Evolutionary conservation across 2,329 filamentous ascomycete genomes (phyloP), one percentile per base, ranked within the genome.

Genomic region (Thelonectria discophora): DNA sequence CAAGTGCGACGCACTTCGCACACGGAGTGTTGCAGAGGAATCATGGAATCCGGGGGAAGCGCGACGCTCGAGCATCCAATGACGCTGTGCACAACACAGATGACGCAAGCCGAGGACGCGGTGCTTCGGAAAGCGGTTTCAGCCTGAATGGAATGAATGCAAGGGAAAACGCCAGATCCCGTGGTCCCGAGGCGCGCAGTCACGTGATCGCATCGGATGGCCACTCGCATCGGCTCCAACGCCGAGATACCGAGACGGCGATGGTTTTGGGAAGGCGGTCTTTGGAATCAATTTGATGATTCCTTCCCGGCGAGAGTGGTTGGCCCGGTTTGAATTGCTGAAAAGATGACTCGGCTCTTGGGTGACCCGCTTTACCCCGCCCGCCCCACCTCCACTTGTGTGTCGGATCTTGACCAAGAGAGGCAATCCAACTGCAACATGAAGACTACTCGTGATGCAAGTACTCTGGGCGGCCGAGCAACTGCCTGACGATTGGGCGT

Each of bases 281-380:
- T 34, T 34, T 34, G 17, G 42, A 45, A 45, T n/a, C 18, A 45
- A 20, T 21, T 17, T 18, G 42, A 2, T 34, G 43, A 8, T 47
- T 10, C 43, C 5, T 15, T 12, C 12, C 32, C 37, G 37, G 20
- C 50, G 37, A 42, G 11, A 15, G 32, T 54, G 24, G 34, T 18
- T 45, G 40, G 21, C 15, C 43, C 40, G 51, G 51, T 43, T 54
- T 43, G 51, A 27, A 45, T 13, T 45, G 18, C 39, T 34, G 17
- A 21, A 40, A 40, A 15, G 51, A 27, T 45, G 51, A 54, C 40
- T 45, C 51, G 51, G 51, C 51, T 37, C 7, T 12, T 24, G 39
- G 30, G 10, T 20, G 17, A 21, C 51, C 51, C 51, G 39, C 51
- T 54, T 54, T 54, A 54, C 51, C 51, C 51, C 51, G 51, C 51